Base-by-base conservation (phyloP, 768 basidiomycete species). In the Stropharia rugosoannulata region DNA sequence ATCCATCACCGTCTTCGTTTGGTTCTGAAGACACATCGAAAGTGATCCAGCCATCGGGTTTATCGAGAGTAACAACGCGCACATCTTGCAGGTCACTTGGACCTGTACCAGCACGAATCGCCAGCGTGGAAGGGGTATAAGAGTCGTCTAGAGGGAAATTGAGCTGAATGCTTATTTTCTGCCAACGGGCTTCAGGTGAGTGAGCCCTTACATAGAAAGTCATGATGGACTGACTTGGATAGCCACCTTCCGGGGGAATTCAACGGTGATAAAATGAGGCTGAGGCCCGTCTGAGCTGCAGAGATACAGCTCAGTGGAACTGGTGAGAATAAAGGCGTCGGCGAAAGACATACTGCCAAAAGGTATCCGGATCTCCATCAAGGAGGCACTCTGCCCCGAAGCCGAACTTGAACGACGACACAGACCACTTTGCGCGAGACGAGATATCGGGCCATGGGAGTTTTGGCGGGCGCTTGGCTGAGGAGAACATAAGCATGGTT, bases 381-480 rank as follows among this genome's bases (percentile, higher is more conserved):
- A 86, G 80, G 42, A 98, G 76, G 70, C 95, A 95, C 66, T 97
- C 94, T 38, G 93, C 86, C 7, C 96, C 95, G 68, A 95, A 98
- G 1, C 95, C 95, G 59, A 95, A 97, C 70, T 99, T 99, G 73
- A 84, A 93, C 0, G 91, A 95, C 11, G 95, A 98, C 3, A 98
- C 96, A 10, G 93, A 89, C 97, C 96, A 99, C 63, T 89, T 89
- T 42, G 91, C 97, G 35, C 92, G 82, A 41, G 84, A 79, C 8
- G 94, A 94, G 51, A 99, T 91, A 69, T 93, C 89, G 19, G 90
- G 91, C 84, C 83, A 90, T 0, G 81, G 83, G 6, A 88, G 74
- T 48, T 77, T 78, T 49, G 66, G 56, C 37, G 51, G 39, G 44
- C 53, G 66, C 60, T 59, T 42, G 49, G 58, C 27, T 19, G 46